Base-by-base conservation (phyloP, 805 yeast species). In the Kodamaea hsintzibuensis region DNA sequence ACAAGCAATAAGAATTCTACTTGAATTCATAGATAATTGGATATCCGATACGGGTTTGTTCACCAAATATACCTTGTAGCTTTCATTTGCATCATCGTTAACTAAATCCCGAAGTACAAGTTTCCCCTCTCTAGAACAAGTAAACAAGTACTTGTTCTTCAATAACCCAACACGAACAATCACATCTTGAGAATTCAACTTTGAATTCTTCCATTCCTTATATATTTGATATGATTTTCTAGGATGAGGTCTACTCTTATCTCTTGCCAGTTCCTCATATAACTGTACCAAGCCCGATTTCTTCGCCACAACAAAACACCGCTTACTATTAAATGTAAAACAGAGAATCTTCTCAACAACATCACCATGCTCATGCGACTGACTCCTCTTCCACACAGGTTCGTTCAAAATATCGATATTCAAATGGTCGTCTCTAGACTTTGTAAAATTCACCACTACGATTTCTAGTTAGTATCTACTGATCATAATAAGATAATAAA, bases 201-300 rank as follows among this genome's bases (percentile, higher is more conserved):
- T 58, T 16, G 66, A 56, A 57, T 70, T 69, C 52, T 69, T 68
- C 76, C 76, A 72, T 51, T 71, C 75, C 50, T 70, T 70, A 45
- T 60, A 59, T 18, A 71, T 55, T 47, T 63, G 62, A 50, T 57
- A 67, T 13, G 48, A 45, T 18, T 14, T 25, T 17, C 44, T 14
- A 19, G 17, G n/a, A 4, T 5, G 19, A 13, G 9, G 10, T 16
- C 8, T 16, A 16, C 17, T 25, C 47, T 43, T 35, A 38, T 25
- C 37, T 43, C 9, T 45, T n/a, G 25, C 25, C 17, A 25, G 51
- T 30, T 58, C 53, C 49, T 68, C 69, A 49, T 63, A 71, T 30
- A 71, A 55, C 53, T 70, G 74, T 33, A 71, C 62, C 18, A 67
- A 52, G 1, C 73, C 73, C n/a, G 58, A 53, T 33, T 57, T 57